Evolutionary conservation across 306 rosid species (phyloP), one percentile per base, ranked within the genome.

Genomic region (Quercus aquifolioides): DNA sequence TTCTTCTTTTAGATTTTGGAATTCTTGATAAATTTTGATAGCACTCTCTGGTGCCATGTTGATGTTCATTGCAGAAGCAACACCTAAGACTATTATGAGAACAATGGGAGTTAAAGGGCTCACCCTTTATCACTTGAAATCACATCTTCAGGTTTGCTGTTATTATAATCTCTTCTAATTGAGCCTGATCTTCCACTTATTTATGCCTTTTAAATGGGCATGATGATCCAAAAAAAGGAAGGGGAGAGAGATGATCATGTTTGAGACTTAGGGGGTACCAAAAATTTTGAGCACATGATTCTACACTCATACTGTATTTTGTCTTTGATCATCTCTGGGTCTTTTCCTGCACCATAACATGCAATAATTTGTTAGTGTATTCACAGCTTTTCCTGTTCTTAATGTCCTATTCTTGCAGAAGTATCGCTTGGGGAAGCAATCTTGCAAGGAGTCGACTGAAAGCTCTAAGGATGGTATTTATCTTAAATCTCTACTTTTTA

Each of bases 51-150:
- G 30, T 76, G 65, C 67, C 43, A 54, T 79, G 57, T 72, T 30
- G 60, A 55, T 57, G 21, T 46, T 38, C n/a, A 35, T 81, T 74
- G 77, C 92, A 88, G 92, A 88, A 79, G 92, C 92, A 33, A 88
- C 92, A 5, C 92, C 92, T 0, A 88, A 88, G 83, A 82, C 88
- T 18, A 88, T 88, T 70, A 81, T 88, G 92, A 85, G 88, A 82
- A 88, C 92, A 52, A 88, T 88, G 90, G 92, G 90, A 80, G 88
- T 88, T 41, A 88, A 88, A 80, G 92, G 92, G 70, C 88, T 88
- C 33, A 88, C 92, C 28, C 92, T 88, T 57, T 88, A 88, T 84
- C 92, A 88, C 88, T 80, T 88, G 80, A 88, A 88, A 80, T 88
- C 92, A 11, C 92, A 88, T 58, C 90, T 88, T 77, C 92, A 88